A percentile compares a stretch with the other conserved stretches of the same genome.
These are phyloP conservation scores for Chlamydomonas reinhardtii DNA, from an alignment of 163 green algal genomes.

Conservation along the genomic window DNA sequence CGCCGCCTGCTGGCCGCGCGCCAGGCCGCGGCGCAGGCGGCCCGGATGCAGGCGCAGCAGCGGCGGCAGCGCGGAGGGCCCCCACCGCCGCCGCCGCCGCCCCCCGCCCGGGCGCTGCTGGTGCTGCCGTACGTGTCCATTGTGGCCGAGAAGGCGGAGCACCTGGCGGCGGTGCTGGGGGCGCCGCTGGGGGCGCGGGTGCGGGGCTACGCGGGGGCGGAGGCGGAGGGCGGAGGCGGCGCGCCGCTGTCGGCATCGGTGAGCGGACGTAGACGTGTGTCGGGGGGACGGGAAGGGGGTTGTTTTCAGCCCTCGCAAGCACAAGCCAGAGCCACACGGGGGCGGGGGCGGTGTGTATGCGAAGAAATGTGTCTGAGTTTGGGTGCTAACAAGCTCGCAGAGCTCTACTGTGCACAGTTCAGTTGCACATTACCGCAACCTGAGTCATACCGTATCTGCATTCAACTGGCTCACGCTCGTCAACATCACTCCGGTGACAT, in stretches of 20 bases:
- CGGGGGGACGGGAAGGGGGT: no score
- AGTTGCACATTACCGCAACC: no score
- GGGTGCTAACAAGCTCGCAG: no score
- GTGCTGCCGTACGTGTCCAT: slow-evolving; percentile 72
- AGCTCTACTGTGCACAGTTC: no score
- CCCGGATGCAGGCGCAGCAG: not conserved
- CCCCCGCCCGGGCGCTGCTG: slow-evolving; percentile 61
- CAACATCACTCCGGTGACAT: no score
- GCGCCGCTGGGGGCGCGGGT: slow-evolving; percentile 61
- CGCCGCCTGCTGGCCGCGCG: slow-evolving; percentile 62
- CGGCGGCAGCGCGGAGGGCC: not conserved
- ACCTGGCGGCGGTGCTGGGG: slow-evolving; percentile 60
- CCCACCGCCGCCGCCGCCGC: not conserved
- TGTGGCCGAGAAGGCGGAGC: slow-evolving; percentile 71
- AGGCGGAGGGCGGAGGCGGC: slow-evolving; percentile 33
- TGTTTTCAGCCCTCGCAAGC: no score
- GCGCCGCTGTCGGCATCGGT: slow-evolving; percentile 49
- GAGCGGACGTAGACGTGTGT: not conserved
- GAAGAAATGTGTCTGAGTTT: no score
- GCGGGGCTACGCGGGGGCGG: slow-evolving; percentile 73
- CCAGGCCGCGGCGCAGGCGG: not conserved
- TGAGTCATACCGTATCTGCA: no score
- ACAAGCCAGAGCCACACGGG: no score
- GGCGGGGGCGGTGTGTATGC: no score
- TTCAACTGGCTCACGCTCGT: no score